Evolutionary conservation across 148 eudicot species (phyloP), one percentile per base, ranked within the genome.

Genomic region (Rhododendron simsii): DNA sequence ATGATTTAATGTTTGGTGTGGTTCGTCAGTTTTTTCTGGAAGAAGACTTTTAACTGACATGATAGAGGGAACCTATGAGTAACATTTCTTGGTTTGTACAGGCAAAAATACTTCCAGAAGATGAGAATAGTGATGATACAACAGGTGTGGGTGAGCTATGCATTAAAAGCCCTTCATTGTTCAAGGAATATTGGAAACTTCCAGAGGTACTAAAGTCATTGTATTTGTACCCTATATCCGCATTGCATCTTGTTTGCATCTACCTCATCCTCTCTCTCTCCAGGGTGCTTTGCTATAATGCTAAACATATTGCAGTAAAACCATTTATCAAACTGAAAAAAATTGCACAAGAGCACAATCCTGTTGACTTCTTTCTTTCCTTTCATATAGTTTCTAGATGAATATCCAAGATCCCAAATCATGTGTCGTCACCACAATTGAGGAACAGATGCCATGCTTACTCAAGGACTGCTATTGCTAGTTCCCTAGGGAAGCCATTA

Each of bases 121-220:
- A 93, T 57, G 93, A 85, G 35, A 89, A 84, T 39, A 88, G 83
- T 76, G 94, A 87, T 89, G 93, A 90, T 57, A 78, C 87, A 81
- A 74, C 89, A 35, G 94, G 91, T 21, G 93, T 88, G 48, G 99
- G 99, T 65, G 99, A 97, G 91, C 99, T 97, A 85, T 94, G 96
- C 88, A 91, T 97, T 50, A 94, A 87, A 91, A 94, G 98, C 88
- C 99, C 99, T 85, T 97, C 99, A 78, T 86, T 93, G 88, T 97
- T 97, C 83, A 93, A 93, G 88, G 99, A 93, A 89, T 97, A 97
- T 86, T 97, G 99, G 99, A 97, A 95, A 88, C 93, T 92, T 77
- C 95, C 96, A 59, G 90, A 97, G 98, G 99, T 92, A 90, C 77
- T 35, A 88, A 39, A 82, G 48, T 84, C 23, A 71, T n/a, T 73